Evolutionary conservation across 257 asterid genomes (phyloP), one percentile per base, ranked within the genome.

Genomic region (Nicotiana undulata): DNA sequence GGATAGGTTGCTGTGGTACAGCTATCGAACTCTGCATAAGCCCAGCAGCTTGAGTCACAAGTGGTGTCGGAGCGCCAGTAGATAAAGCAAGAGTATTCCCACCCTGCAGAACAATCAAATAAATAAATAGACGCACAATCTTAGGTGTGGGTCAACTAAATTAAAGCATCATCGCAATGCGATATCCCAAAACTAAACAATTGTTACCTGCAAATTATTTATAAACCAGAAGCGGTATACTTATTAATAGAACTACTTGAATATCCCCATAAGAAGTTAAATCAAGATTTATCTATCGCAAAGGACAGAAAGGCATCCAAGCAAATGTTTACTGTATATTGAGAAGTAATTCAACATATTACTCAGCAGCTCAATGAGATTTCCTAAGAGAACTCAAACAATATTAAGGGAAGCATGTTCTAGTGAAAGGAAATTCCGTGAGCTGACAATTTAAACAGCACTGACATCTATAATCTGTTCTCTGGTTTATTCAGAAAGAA

Each of bases 41-140:
- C 66, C 96, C 97, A 74, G 97, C 87, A 82, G 93, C 92, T 86
- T 91, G 95, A 84, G 93, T 91, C 75, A 87, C 91, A 18, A 91
- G 93, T n/a, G 97, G 92, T 10, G 98, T 75, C n/a, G 96, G 92
- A 84, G 96, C 86, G 81, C 90, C 90, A 15, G 90, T 63, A 60
- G 97, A 86, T 68, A 93, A 85, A 88, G 90, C 90, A 83, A 85
- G 75, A 61, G 93, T 91, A 72, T 51, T 88, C 56, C 93, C 91
- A 65, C 90, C 93, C 93, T 94, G 97, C 84, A 90, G 82, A 49
- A 74, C 63, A 74, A 88, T 83, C 87, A 83, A 80, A 76, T 26
- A 81, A 26, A 67, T 76, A 76, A 55, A 80, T 85, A 77, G 63
- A 65, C 29, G 81, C 46, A 81, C n/a, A 44, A 28, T 70, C 59